Conservation (phyloP, 805 yeast genomes). For the Candida parachauliodes region DNA sequence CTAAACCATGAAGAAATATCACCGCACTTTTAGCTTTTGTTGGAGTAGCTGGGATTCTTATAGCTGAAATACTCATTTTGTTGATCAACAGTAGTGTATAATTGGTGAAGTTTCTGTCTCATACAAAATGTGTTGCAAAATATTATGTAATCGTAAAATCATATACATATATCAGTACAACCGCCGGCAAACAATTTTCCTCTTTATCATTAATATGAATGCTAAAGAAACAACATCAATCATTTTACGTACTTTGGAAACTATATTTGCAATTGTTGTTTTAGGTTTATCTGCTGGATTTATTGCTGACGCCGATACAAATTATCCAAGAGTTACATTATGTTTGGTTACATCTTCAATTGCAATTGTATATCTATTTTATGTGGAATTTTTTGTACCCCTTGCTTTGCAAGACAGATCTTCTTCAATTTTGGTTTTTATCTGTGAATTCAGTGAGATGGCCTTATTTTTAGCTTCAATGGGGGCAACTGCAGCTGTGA, state of each 20-base stretch:
- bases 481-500: slow-evolving; percentile 10
- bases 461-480: slow-evolving; percentile 9
- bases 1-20: slow-evolving; percentile 84
- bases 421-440: slow-evolving; percentile 7
- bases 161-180: too few relatives aligned
- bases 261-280: slow-evolving; percentile 4
- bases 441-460: slow-evolving; percentile 4
- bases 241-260: slow-evolving; percentile 8
- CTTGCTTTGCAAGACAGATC: neutral
- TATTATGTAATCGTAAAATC: slow-evolving; percentile 3
- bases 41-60: slow-evolving; percentile 21
- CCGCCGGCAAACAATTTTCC: too few relatives aligned
- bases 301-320: slow-evolving; percentile 4
- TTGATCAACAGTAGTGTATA: slow-evolving; percentile 4
- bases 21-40: slow-evolving; percentile 48
- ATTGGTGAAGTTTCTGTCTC: neutral
- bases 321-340: slow-evolving; percentile 8
- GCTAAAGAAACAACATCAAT: slow-evolving; percentile 1
- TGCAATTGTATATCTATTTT: slow-evolving; percentile 7
- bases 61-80: slow-evolving; percentile 9
- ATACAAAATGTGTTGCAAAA: slow-evolving; percentile 1
- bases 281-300: slow-evolving; percentile 10
- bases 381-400: slow-evolving; percentile 5
- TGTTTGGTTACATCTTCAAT: slow-evolving; percentile 5
- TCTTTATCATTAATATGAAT: slow-evolving; percentile 2